A percentile compares a stretch with the other conserved stretches of the same genome.
Conservation (phyloP, 1,284 basidiomycete species). For the Schizophyllum commune region DNA sequence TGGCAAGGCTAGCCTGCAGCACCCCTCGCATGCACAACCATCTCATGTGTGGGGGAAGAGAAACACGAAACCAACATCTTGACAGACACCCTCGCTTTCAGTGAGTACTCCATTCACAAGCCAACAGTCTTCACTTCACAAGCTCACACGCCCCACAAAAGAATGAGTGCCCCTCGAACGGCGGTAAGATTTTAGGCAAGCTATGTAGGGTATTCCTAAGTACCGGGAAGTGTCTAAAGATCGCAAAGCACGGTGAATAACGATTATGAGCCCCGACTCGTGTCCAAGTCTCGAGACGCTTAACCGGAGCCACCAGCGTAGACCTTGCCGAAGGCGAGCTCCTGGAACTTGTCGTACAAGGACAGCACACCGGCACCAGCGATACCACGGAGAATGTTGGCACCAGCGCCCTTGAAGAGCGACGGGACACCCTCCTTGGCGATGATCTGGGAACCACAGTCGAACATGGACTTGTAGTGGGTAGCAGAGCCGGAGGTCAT, state of each 20-base stretch:
- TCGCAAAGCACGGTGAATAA: constrained; percentile 9
- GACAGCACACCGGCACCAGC: constrained; percentile 97
- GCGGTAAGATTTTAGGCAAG: too few relatives aligned
- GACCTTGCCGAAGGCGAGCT: constrained; percentile 91
- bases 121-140: too few relatives aligned
- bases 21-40: too few relatives aligned
- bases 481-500: constrained; percentile 83
- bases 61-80: too few relatives aligned
- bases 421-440: constrained; percentile 88
- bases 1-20: too few relatives aligned
- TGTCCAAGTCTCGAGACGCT: constrained; percentile 19
- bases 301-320: constrained; percentile 76
- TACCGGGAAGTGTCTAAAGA: constrained; percentile 1
- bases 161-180: too few relatives aligned
- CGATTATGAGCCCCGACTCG: constrained; percentile 6
- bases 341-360: constrained; percentile 89
- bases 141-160: too few relatives aligned
- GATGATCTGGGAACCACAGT: constrained; percentile 75
- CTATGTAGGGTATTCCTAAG: too few relatives aligned
- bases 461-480: constrained; percentile 92
- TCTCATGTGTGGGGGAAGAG: too few relatives aligned
- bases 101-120: too few relatives aligned
- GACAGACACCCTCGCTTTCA: too few relatives aligned
- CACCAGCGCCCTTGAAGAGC: constrained; percentile 94
- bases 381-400: constrained; percentile 97